These are phyloP conservation scores for Clavariopsis aquatica DNA, from an alignment of 495 filamentous ascomycete genomes.

Conservation along the genomic window DNA sequence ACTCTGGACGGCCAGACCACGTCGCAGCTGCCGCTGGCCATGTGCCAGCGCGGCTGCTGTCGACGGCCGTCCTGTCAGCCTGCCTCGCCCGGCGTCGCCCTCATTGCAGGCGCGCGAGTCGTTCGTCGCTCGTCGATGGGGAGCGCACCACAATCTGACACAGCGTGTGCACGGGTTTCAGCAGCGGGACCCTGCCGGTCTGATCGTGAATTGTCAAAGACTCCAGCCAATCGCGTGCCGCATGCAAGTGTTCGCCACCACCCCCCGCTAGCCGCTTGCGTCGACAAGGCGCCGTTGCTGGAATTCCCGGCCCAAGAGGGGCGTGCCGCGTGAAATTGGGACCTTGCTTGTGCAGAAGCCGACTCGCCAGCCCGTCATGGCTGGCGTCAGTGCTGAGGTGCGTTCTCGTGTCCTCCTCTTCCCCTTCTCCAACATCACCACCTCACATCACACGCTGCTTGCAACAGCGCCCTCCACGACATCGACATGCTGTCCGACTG, in stretches of 20 bases:
- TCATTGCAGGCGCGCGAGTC: background rate
- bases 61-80: no score
- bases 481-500: constrained; percentile 8
- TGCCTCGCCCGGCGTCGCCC: no score
- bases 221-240: constrained; percentile 25
- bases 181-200: background rate
- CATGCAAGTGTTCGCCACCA: background rate
- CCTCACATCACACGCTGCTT: background rate
- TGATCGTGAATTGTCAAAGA: constrained; percentile 23
- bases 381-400: constrained; percentile 4
- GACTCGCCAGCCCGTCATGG: constrained; percentile 22
- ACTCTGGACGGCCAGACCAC: background rate
- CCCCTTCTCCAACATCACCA: constrained; percentile 1
- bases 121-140: background rate
- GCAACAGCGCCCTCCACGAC: constrained; percentile 7
- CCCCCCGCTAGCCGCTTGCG: constrained; percentile 9
- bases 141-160: background rate
- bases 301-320: constrained; percentile 33
- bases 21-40: no score
- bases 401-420: constrained; percentile 31
- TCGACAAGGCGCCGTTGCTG: constrained; percentile 28
- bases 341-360: constrained; percentile 32
- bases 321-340: constrained; percentile 25
- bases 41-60: background rate
- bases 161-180: background rate